A percentile compares a stretch with the other conserved stretches of the same genome.
Conservation (phyloP, 129 eudicot genomes). For the carrot (Daucus carota) region DNA sequence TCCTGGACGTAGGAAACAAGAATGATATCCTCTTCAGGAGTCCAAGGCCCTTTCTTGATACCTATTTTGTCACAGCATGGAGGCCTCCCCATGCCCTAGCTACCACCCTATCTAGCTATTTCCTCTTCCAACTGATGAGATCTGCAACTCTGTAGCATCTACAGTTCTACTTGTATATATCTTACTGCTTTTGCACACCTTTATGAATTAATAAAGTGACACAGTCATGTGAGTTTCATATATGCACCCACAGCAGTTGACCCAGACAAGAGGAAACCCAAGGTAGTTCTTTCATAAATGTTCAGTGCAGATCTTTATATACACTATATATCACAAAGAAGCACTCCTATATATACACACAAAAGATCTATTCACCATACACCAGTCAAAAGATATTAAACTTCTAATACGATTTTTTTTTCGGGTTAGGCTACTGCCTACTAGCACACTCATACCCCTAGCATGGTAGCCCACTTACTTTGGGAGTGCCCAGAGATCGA, state of each 20-base stretch:
- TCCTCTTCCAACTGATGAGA: not conserved
- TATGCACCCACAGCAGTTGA: not conserved
- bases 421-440: no score
- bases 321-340: no score
- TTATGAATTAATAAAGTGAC: not conserved
- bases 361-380: not conserved
- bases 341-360: no score
- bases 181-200: not conserved
- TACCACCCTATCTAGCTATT: not conserved
- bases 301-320: not conserved
- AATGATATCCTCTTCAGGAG: slow-evolving; percentile 86
- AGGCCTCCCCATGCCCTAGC: slow-evolving; percentile 68
- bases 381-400: no score
- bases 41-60: slow-evolving; percentile 92
- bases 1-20: slow-evolving; percentile 70
- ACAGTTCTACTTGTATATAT: not conserved
- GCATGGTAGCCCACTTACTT: no score
- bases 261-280: not conserved
- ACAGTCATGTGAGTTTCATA: not conserved
- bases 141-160: not conserved
- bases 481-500: no score
- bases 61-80: slow-evolving; percentile 83
- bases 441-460: no score
- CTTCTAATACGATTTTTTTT: no score
- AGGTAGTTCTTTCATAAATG: not conserved